Evolutionary conservation across 106 monocot genomes (phyloP), one percentile per base, ranked within the genome.

Genomic region (Vanilla planifolia): DNA sequence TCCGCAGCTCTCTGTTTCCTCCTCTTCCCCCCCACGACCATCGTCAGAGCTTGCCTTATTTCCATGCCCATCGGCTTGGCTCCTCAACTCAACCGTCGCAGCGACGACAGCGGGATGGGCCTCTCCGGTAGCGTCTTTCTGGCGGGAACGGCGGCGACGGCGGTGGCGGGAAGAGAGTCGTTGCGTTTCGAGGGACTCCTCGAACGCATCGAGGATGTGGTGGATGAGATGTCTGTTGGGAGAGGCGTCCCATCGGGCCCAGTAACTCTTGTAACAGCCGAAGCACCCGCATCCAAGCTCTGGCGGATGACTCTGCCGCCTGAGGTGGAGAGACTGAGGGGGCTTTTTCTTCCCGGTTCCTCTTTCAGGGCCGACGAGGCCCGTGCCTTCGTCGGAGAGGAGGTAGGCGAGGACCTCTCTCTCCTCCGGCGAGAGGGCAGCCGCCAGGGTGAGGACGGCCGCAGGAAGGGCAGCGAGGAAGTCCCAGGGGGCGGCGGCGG

Each of bases 261-360:
- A 64, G 33, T 33, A 64, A 9, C 64, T 66, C 74, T 74, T 74
- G 60, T 74, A 74, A 52, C 74, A 74, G 20, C 46, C 32, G 62
- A 74, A 74, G 61, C 73, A 74, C 15, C 60, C 67, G 59, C 73
- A 73, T 8, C 27, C 44, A 22, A 66, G 40, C 48, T 74, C 74
- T 61, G 67, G 67, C 22, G 45, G 41, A 61, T 74, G 74, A 0
- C 15, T 28, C 10, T 14, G 15, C 24, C 27, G 53, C 40, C 56
- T 5, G 25, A 15, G 26, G 15, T 48, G 4, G 19, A 14, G 46
- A 0, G 9, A 15, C n/a, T 46, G 5, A 10, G 37, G 5, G n/a
- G n/a, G 40, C 14, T 15, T 46, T 16, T 46, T 46, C 46, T 19
- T 46, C 14, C 19, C 19, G 46, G 9, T 15, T 5, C 4, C 19